Conservation (phyloP, 2,329 filamentous ascomycete genomes). For the Penicillium hesseltinei region DNA sequence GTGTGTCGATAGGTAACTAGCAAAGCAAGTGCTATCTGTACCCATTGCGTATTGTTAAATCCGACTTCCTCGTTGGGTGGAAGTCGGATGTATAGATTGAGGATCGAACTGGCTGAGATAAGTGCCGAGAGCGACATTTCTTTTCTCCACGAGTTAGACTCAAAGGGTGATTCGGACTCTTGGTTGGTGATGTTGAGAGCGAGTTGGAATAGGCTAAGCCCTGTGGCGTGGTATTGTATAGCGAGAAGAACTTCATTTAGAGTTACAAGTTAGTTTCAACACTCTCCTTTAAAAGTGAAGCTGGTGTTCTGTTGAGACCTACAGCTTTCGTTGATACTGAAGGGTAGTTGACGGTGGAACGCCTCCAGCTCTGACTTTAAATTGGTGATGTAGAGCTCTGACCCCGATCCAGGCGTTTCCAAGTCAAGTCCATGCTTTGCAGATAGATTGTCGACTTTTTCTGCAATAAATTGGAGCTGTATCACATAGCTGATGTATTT, state of each 20-base stretch:
- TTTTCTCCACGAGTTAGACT: not conserved
- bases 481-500: not conserved
- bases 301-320: not conserved
- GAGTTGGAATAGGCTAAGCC: not conserved
- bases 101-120: not conserved
- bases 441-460: not conserved
- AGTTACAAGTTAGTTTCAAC: not conserved
- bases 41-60: slow-evolving; percentile 1
- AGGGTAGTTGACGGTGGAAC: not conserved
- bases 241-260: not conserved
- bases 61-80: not conserved
- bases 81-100: not conserved
- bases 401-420: not conserved
- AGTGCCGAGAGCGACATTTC: not conserved
- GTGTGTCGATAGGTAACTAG: not conserved
- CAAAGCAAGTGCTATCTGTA: not conserved
- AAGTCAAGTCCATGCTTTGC: not conserved
- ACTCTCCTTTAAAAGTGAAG: no score
- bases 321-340: not conserved
- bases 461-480: not conserved
- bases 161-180: not conserved
- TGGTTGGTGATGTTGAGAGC: not conserved
- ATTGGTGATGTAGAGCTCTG: not conserved
- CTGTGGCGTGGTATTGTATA: not conserved
- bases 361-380: not conserved